Evolutionary conservation across 345 rosid genomes (phyloP).

Genomic region (Aethionema arabicum): DNA sequence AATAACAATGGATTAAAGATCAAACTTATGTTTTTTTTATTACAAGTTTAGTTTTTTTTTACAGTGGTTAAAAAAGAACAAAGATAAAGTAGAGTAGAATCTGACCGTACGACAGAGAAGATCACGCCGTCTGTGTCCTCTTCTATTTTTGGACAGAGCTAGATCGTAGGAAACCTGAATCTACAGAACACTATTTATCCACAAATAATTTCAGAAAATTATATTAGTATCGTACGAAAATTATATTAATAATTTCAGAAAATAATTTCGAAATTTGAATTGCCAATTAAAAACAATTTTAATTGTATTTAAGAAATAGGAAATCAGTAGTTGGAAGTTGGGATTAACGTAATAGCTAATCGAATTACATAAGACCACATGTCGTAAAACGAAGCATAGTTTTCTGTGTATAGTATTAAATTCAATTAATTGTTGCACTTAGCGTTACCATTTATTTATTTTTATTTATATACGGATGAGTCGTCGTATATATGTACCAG

Average conservation of each 20-base stretch:
- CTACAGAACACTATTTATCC: constrained; percentile 23
- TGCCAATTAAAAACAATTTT: neutral
- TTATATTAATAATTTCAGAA: neutral
- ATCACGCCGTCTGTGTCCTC: constrained; percentile 12
- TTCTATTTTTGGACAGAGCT: constrained; percentile 22
- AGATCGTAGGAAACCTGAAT: constrained; percentile 22
- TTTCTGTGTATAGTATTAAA: neutral
- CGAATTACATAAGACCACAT: neutral
- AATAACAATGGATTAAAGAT: constrained; percentile 8
- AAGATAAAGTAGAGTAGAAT: constrained; percentile 17
- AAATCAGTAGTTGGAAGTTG: neutral
- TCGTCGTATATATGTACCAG: too few relatives aligned
- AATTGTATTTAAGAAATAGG: neutral
- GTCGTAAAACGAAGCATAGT: constrained; percentile 5
- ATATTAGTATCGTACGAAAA: neutral
- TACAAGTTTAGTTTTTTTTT: neutral
- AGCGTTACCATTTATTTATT: too few relatives aligned
- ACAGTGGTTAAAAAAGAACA: constrained; percentile 13
- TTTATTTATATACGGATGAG: too few relatives aligned
- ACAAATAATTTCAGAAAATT: neutral
- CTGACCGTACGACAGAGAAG: constrained; percentile 1
- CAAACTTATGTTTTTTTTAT: neutral
- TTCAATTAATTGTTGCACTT: too few relatives aligned
- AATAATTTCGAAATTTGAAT: neutral
- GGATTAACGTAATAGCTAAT: constrained; percentile 4